A percentile compares a stretch with the other conserved stretches of the same genome.
Evolutionary conservation across 495 filamentous ascomycete genomes (phyloP).

Genomic region (Penicillium arizonense): DNA sequence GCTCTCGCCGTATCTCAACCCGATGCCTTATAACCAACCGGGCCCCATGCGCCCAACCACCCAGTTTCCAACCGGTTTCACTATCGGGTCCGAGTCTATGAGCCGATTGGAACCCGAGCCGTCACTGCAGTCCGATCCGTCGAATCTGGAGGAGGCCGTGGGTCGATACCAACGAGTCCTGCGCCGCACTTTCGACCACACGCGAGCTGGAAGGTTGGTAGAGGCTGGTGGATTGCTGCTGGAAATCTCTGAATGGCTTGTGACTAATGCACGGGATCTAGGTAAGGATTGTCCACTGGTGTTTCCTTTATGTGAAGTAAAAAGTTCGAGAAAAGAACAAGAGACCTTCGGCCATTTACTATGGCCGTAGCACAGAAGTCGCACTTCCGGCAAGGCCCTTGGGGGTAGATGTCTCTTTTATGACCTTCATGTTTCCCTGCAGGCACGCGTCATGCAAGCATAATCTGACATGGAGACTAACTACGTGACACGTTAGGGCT

Average conservation of each 20-base stretch:
- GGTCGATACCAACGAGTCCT: slow-evolving; percentile 70
- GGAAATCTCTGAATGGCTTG: slow-evolving; percentile 79
- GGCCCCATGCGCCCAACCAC: slow-evolving; percentile 50
- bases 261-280: slow-evolving; percentile 76
- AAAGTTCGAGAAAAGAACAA: background rate
- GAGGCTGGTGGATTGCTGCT: slow-evolving; percentile 72
- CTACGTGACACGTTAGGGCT: slow-evolving; percentile 51
- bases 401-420: slow-evolving; percentile 4
- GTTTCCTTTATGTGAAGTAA: too few species aligned
- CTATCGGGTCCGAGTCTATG: slow-evolving; percentile 28
- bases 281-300: slow-evolving; percentile 55
- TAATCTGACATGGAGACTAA: slow-evolving; percentile 28
- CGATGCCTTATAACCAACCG: slow-evolving; percentile 54
- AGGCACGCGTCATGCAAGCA: slow-evolving; percentile 22
- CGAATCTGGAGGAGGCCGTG: slow-evolving; percentile 63
- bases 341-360: background rate
- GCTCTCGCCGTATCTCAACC: slow-evolving; percentile 55
- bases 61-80: slow-evolving; percentile 50
- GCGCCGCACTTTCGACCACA: slow-evolving; percentile 71
- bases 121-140: slow-evolving; percentile 26
- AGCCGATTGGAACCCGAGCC: slow-evolving; percentile 33
- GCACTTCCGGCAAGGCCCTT: slow-evolving; percentile 16
- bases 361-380: slow-evolving; percentile 12
- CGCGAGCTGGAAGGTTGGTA: slow-evolving; percentile 67
- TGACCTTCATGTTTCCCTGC: slow-evolving; percentile 9